Base-by-base conservation (phyloP, 768 basidiomycete species). In the Russula emetica region DNA sequence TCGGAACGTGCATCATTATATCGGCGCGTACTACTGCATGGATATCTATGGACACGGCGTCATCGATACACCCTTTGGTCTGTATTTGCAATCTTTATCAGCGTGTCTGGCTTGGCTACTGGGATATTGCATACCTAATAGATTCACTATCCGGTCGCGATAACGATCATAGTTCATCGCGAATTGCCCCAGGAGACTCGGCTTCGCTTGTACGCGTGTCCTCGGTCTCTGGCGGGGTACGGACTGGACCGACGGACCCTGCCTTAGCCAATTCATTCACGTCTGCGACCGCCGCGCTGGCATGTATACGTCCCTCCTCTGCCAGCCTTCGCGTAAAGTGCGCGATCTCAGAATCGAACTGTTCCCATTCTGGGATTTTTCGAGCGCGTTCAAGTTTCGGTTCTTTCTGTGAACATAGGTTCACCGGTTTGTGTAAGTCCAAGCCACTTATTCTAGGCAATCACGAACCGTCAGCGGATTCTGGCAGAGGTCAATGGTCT, bases 291-390 rank as follows among this genome's bases (percentile, higher is more conserved):
- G 84, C 86, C 36, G 85, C 81, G 24, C 82, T 82, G 1, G 86
- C 86, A 42, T 79, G 83, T 61, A 93, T 86, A 67, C 82, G 78
- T 28, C 91, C 91, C 32, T 84, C 80, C 14, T 85, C 79, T 2
- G 88, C 86, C 51, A 96, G 78, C 58, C 83, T 79, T 28, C 83
- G 81, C 0, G 90, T 87, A 66, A 99, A 92, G 30, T 76, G 80
- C 2, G 95, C 88, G 57, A 98, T 94, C 75, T 99, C 94, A 6
- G 78, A 71, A 73, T 99, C 96, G 71, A 98, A 98, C 55, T 84
- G 83, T 66, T 96, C 94, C 96, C 96, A 99, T 72, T 98, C 97
- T 0, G 97, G 96, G 58, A 98, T 97, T 70, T 94, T 86, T 42
- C 95, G 84, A 4, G 97, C 97, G 28, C 97, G 85, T 4, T 87